phyloP scores from a whole-genome alignment of 805 yeast species.

The Starmerella tilneyi region DNA sequence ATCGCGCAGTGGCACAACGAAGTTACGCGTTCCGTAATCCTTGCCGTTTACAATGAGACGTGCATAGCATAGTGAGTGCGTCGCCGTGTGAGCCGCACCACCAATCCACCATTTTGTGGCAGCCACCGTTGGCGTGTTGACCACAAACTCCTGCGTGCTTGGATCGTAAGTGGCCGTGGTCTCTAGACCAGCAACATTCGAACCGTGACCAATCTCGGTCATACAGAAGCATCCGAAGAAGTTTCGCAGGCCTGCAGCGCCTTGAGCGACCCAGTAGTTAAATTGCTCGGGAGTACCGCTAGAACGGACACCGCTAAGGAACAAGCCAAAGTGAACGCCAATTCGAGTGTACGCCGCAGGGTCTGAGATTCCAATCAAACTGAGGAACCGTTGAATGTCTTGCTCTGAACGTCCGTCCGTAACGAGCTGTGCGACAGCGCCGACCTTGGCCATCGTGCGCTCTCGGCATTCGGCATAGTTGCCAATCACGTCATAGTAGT shows the following conservation, averaged over 20 bases:
- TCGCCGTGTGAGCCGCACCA: constrained; percentile 92
- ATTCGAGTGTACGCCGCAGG: constrained; percentile 72
- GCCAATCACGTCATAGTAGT: constrained; percentile 38
- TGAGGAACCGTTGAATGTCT: constrained; percentile 25
- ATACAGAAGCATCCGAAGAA: constrained; percentile 79
- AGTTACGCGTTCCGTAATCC: constrained; percentile 87
- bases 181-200: constrained; percentile 86
- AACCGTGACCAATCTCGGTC: constrained; percentile 91
- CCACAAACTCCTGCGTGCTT: constrained; percentile 52
- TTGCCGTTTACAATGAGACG: constrained; percentile 68
- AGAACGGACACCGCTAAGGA: constrained; percentile 70
- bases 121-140: constrained; percentile 80
- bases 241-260: constrained; percentile 32
- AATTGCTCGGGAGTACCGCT: constrained; percentile 80
- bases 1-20: constrained; percentile 84
- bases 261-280: constrained; percentile 68
- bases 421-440: constrained; percentile 25
- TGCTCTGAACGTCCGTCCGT: constrained; percentile 27
- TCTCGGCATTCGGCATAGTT: constrained; percentile 35
- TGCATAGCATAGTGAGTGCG: constrained; percentile 78
- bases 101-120: constrained; percentile 99
- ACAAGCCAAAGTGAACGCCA: constrained; percentile 82
- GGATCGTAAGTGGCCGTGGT: constrained; percentile 79
- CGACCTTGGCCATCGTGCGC: constrained; percentile 29
- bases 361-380: constrained; percentile 38